Base-by-base conservation (phyloP, 1,284 basidiomycete genomes). In the Hymenochaete sp. region DNA sequence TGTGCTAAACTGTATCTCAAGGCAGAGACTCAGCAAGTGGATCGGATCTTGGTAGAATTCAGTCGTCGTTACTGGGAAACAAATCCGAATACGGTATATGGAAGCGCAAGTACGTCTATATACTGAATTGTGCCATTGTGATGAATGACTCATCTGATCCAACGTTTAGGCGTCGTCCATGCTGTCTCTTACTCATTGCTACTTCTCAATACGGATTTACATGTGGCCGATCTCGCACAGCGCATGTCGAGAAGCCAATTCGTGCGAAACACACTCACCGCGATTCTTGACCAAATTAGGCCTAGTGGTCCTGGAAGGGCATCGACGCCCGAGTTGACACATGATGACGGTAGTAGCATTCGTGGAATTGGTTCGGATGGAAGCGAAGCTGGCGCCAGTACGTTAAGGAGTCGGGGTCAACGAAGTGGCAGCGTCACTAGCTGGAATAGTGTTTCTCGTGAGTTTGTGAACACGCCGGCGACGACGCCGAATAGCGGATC, bases 1-100 rank as follows among this genome's bases (percentile, higher is more conserved):
- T 98, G 93, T 61, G 79, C 79, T 18, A 96, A 95, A 61, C 73
- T 99, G 3, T 96, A 79, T 62, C 74, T 98, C 48, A 93, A 92
- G 60, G 95, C 84, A 1, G 95, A 99, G 66, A 96, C 95, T 0
- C 96, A 98, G 60, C 93, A 98, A 65, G 84, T 99, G 29, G 96
- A 98, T 63, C 82, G 95, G 33, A 96, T 99, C 55, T 72, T 99
- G 14, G 88, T 88, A 53, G 84, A 84, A 51, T 98, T 98, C 57
- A 88, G 86, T 52, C 70, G 79, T 37, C 76, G 91, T 6, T 99
- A 88, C 64, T 93, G 82, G 75, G 82, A 92, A 42, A 93, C 90
- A 61, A 98, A 98, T 60, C 83, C 87, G 0, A 68, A 67, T 2
- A 76, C 78, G 19, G 59, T 90, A 5, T 93, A 87, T 61, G 88